Conservation (phyloP, 2,329 filamentous ascomycete genomes). For the Exophiala aquamarina region DNA sequence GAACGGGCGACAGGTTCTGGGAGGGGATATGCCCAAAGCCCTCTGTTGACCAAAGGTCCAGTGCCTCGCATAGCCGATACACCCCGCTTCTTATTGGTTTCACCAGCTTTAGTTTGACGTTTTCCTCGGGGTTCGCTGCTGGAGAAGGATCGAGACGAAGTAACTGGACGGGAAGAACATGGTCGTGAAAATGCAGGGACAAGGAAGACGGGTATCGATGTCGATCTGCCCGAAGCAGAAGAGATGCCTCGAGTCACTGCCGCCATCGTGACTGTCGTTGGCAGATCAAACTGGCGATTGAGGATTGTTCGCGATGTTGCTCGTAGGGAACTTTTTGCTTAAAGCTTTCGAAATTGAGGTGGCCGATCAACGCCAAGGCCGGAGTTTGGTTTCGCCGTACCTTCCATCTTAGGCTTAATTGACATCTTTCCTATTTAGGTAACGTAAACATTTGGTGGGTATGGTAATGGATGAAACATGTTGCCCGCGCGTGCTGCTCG, state of each 20-base stretch:
- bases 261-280: slow-evolving; percentile 11
- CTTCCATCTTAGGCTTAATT: slow-evolving; percentile 6
- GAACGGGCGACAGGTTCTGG: slow-evolving; percentile 64
- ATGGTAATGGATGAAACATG: too few relatives aligned
- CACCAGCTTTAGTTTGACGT: slow-evolving; percentile 58
- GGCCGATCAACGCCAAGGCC: slow-evolving; percentile 11
- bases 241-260: slow-evolving; percentile 8
- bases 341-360: neutral
- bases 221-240: neutral
- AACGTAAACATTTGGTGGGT: slow-evolving; percentile 13
- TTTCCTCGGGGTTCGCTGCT: slow-evolving; percentile 46
- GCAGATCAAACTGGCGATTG: neutral
- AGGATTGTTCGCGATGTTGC: neutral
- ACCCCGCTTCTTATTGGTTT: slow-evolving; percentile 70
- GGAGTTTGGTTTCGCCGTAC: slow-evolving; percentile 1
- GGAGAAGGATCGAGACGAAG: slow-evolving; percentile 24
- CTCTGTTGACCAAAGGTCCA: slow-evolving; percentile 71
- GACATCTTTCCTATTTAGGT: slow-evolving; percentile 8
- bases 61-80: slow-evolving; percentile 78
- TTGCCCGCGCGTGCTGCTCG: neutral
- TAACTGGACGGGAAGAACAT: slow-evolving; percentile 10
- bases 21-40: slow-evolving; percentile 68
- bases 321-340: neutral
- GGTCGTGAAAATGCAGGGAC: slow-evolving; percentile 35
- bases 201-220: slow-evolving; percentile 40